phyloP scores from a whole-genome alignment of 305 asterid genomes.

The Fraxinus xanthoxyloides region DNA sequence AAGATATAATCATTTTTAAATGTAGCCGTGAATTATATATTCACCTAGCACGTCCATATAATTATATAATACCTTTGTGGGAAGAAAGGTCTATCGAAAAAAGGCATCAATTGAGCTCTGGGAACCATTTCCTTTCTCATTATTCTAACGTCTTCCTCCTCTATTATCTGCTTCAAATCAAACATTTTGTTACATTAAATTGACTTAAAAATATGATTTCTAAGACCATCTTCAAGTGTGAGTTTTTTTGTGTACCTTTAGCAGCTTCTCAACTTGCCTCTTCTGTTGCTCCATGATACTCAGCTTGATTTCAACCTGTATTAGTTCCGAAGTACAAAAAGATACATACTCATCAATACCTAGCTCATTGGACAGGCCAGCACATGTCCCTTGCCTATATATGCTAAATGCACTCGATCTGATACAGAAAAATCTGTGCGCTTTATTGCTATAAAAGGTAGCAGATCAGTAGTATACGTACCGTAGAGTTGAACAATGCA shows the following conservation, averaged over 20 bases:
- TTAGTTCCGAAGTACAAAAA: background rate
- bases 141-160: constrained; percentile 70
- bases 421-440: background rate
- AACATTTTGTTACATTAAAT: background rate
- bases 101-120: constrained; percentile 82
- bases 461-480: constrained; percentile 24
- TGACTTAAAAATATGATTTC: background rate
- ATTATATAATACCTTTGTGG: constrained; percentile 58
- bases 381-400: background rate
- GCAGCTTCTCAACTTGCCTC: constrained; percentile 61
- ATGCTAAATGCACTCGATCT: background rate
- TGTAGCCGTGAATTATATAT: background rate
- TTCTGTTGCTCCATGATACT: constrained; percentile 61
- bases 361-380: background rate
- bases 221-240: background rate
- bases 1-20: background rate
- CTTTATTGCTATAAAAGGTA: background rate
- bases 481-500: constrained; percentile 62
- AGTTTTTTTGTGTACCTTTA: constrained; percentile 44
- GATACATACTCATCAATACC: background rate
- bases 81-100: constrained; percentile 65
- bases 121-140: constrained; percentile 77
- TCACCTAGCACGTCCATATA: background rate
- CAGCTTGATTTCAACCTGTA: constrained; percentile 62
- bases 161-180: constrained; percentile 46